Conservation (phyloP, 768 basidiomycete genomes). For the Daedalea quercina region DNA sequence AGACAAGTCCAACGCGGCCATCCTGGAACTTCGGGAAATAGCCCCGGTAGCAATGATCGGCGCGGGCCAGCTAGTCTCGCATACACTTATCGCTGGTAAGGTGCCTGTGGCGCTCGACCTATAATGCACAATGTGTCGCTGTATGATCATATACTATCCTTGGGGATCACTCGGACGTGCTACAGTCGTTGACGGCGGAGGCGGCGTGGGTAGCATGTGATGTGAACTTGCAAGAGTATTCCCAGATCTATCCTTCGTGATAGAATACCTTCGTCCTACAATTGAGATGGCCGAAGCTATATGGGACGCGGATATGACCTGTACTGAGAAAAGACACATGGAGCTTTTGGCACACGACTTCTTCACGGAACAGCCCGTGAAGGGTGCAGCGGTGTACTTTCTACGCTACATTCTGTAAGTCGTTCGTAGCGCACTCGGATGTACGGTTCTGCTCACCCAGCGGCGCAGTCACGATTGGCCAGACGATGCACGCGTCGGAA, state of each 20-base stretch:
- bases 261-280: slow-evolving; percentile 13
- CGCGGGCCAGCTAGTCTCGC: not conserved
- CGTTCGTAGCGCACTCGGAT: not conserved
- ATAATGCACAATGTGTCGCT: no score
- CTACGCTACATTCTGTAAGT: slow-evolving; percentile 8
- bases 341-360: slow-evolving; percentile 9
- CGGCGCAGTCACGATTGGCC: slow-evolving; percentile 10
- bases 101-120: not conserved
- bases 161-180: slow-evolving; percentile 5
- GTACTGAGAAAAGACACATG: not conserved
- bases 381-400: slow-evolving; percentile 7
- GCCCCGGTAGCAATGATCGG: not conserved
- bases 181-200: slow-evolving; percentile 13
- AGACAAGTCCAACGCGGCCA: not conserved
- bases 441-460: not conserved
- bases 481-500: slow-evolving; percentile 6
- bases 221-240: slow-evolving; percentile 11
- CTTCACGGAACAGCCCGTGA: slow-evolving; percentile 10
- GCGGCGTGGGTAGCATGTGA: slow-evolving; percentile 9
- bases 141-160: slow-evolving; percentile 10
- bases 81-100: not conserved
- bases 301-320: slow-evolving; percentile 6
- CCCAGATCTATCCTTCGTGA: slow-evolving; percentile 12
- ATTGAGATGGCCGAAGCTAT: slow-evolving; percentile 7
- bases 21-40: not conserved